A percentile compares a stretch with the other conserved stretches of the same genome.
Conservation (phyloP, 164 flowering plant species). For the Houttuynia cordata region DNA sequence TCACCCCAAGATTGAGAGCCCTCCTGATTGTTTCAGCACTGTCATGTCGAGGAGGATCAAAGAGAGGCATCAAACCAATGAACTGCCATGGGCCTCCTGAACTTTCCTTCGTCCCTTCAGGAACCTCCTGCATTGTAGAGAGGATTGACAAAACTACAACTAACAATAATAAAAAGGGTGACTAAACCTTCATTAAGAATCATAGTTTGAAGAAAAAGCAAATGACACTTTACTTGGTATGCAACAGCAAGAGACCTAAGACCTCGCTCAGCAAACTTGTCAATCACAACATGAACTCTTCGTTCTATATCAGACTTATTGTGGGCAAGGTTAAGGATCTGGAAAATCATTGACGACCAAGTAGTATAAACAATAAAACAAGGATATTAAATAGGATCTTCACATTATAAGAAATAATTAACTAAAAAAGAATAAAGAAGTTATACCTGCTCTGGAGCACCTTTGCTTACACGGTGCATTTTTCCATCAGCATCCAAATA, state of each 20-base stretch:
- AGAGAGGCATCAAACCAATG: slow-evolving; percentile 87
- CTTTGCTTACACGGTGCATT: slow-evolving; percentile 95
- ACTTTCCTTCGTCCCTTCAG: slow-evolving; percentile 85
- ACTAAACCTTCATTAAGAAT: background rate
- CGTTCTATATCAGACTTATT: slow-evolving; percentile 69
- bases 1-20: slow-evolving; percentile 93
- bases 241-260: slow-evolving; percentile 80
- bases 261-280: slow-evolving; percentile 83
- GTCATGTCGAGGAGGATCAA: slow-evolving; percentile 97
- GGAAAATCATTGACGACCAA: slow-evolving; percentile 1
- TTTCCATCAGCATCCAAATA: slow-evolving; percentile 66
- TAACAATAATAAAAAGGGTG: too few relatives aligned
- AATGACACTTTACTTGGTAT: slow-evolving; percentile 45
- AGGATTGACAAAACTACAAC: background rate
- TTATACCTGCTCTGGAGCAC: slow-evolving; percentile 93
- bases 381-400: background rate
- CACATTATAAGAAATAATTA: background rate
- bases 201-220: background rate
- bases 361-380: background rate
- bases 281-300: slow-evolving; percentile 72
- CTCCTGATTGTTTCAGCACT: slow-evolving; percentile 98
- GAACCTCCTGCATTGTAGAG: slow-evolving; percentile 66
- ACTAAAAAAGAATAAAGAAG: background rate
- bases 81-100: slow-evolving; percentile 95
- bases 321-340: slow-evolving; percentile 76